Evolutionary conservation across 768 basidiomycete genomes (phyloP).

Genomic region (Sarcodon aspratus): DNA sequence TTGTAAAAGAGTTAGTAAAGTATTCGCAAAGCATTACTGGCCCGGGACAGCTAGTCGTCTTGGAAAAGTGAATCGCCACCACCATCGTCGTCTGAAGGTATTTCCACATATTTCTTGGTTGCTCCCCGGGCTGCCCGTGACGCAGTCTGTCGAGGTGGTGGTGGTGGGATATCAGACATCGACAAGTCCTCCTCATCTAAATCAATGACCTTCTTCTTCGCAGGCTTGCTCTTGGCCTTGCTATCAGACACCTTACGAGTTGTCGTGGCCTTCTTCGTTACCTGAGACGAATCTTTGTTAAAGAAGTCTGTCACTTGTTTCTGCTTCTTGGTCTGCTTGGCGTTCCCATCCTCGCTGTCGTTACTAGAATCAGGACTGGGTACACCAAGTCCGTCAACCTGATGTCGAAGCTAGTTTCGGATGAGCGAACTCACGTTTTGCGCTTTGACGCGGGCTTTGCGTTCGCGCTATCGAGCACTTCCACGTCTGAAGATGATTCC

Average conservation of each 20-base stretch:
- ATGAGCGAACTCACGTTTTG: slow-evolving; percentile 41
- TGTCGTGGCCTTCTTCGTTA: slow-evolving; percentile 24
- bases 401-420: not conserved
- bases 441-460: slow-evolving; percentile 34
- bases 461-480: slow-evolving; percentile 26
- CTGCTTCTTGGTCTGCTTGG: slow-evolving; percentile 16
- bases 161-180: slow-evolving; percentile 26
- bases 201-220: slow-evolving; percentile 25
- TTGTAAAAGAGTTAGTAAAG: not conserved
- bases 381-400: not conserved
- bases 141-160: slow-evolving; percentile 27
- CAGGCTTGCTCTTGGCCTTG: slow-evolving; percentile 10
- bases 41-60: not conserved
- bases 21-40: not conserved
- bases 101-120: slow-evolving; percentile 35
- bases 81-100: slow-evolving; percentile 27
- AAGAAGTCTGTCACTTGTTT: slow-evolving; percentile 51
- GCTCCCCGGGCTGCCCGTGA: slow-evolving; percentile 38
- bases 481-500: slow-evolving; percentile 30
- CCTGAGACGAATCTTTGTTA: slow-evolving; percentile 27
- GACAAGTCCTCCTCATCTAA: slow-evolving; percentile 33
- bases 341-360: not conserved
- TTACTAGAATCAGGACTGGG: not conserved
- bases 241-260: not conserved
- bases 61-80: slow-evolving; percentile 9